Conservation (phyloP, 352 stramenopile genomes). For the Blastocystis sp. region DNA sequence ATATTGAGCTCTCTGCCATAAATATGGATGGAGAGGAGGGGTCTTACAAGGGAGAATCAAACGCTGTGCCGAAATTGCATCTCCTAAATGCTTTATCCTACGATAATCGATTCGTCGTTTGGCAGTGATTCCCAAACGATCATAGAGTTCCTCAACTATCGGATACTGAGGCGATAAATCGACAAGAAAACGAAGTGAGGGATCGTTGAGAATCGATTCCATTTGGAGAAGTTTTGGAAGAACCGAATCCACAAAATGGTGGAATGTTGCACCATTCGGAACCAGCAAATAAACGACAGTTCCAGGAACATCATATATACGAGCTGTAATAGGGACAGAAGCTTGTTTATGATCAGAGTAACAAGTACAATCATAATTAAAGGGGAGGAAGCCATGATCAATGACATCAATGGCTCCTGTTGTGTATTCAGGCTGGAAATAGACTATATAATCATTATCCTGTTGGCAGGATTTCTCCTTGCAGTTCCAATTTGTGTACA, state of each 20-base stretch:
- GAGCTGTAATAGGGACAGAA: background rate
- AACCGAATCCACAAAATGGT: slow-evolving; percentile 55
- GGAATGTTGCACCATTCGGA: slow-evolving; percentile 20
- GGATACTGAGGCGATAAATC: slow-evolving; percentile 28
- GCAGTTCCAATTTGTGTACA: background rate
- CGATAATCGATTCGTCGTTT: slow-evolving; percentile 21
- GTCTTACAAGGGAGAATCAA: slow-evolving; percentile 40
- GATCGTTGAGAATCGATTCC: slow-evolving; percentile 42
- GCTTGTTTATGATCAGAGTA: slow-evolving; percentile 6
- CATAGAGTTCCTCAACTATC: slow-evolving; percentile 1
- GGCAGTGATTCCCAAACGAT: slow-evolving; percentile 13
- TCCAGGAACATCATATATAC: background rate
- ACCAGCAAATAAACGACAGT: slow-evolving; percentile 47
- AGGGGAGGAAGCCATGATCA: background rate
- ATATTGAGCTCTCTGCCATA: slow-evolving; percentile 55
- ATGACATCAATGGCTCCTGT: slow-evolving; percentile 17
- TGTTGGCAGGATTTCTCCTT: background rate
- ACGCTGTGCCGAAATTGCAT: background rate
- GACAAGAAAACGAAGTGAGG: slow-evolving; percentile 4
- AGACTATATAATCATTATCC: slow-evolving; percentile 47
- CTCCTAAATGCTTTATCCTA: background rate
- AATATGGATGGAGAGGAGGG: slow-evolving; percentile 63
- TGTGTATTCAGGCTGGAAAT: slow-evolving; percentile 37
- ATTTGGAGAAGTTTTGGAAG: slow-evolving; percentile 63
- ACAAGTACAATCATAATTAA: slow-evolving; percentile 24